Percentiles rank a stretch among this genome's conserved stretches.
These are phyloP conservation scores for Tremellales sp. DNA, from an alignment of 1,284 basidiomycete species.

Conservation along the genomic window DNA sequence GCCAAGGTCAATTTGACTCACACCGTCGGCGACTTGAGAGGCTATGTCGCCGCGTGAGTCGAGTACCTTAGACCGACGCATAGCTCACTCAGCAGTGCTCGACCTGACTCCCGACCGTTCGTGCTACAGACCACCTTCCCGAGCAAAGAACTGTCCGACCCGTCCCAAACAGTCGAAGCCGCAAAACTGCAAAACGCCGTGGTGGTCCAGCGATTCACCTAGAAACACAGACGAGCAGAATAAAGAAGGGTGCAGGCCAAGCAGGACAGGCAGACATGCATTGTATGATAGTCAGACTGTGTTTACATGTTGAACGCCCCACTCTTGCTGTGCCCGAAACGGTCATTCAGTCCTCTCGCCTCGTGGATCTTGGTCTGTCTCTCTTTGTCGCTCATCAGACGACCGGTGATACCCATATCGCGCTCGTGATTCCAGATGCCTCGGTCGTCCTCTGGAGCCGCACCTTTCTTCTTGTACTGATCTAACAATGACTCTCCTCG, in stretches of 20 bases:
- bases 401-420: conserved; percentile 78
- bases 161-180: conserved; percentile 63
- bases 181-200: conserved; percentile 78
- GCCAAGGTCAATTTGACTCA: conserved; percentile 87
- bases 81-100: conserved; percentile 55
- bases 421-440: conserved; percentile 82
- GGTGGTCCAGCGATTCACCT: conserved; percentile 69
- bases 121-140: conserved; percentile 84
- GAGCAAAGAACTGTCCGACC: conserved; percentile 66
- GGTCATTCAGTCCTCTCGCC: conserved; percentile 68
- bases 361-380: conserved; percentile 71
- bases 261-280: not conserved
- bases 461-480: conserved; percentile 54
- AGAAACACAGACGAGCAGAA: not conserved
- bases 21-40: conserved; percentile 79
- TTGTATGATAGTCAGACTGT: not conserved
- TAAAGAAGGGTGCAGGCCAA: not conserved
- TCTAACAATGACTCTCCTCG: conserved; percentile 68
- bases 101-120: conserved; percentile 70
- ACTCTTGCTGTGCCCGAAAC: conserved; percentile 60
- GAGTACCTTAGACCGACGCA: not conserved
- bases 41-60: conserved; percentile 84
- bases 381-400: conserved; percentile 77
- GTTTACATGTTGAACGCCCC: conserved; percentile 43
- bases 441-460: conserved; percentile 52